A percentile compares a stretch with the other conserved stretches of the same genome.
These are phyloP conservation scores for Eleusine indica DNA, from an alignment of 176 grass and related monocot species.

Conservation along the genomic window DNA sequence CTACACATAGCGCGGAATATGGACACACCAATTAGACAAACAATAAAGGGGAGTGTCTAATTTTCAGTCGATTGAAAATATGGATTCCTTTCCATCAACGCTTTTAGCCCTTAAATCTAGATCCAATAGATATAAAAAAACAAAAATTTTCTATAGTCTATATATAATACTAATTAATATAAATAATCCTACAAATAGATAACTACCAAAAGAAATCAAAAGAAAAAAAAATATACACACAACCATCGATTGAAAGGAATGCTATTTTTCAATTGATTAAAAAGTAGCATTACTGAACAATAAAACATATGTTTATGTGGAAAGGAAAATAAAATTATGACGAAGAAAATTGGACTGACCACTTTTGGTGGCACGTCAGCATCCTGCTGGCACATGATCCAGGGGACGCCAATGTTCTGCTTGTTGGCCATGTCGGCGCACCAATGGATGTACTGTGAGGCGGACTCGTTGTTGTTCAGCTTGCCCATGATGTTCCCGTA, in stretches of 20 bases:
- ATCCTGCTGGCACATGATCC: conserved; percentile 92
- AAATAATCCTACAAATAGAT: no score
- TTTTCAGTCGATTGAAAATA: no score
- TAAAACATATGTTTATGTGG: neutral
- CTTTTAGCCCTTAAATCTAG: no score
- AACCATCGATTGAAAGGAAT: no score
- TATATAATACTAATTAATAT: no score
- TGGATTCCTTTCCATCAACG: no score
- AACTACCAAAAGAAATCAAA: no score
- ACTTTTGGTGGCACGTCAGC: conserved; percentile 57
- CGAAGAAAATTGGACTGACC: neutral
- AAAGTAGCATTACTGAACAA: neutral
- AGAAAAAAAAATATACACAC: no score
- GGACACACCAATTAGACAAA: neutral
- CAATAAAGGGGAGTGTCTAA: neutral
- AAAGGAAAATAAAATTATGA: neutral
- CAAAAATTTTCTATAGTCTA: no score
- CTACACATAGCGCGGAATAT: neutral
- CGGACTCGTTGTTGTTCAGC: conserved; percentile 44
- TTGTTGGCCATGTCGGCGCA: conserved; percentile 71
- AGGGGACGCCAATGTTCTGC: conserved; percentile 63
- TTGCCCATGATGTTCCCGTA: conserved; percentile 60
- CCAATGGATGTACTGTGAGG: conserved; percentile 72
- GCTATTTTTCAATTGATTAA: no score
- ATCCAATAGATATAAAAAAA: no score